Evolutionary conservation across 176 grass and related monocot species (phyloP), one percentile per base, ranked within the genome.

Genomic region (Typha latifolia): DNA sequence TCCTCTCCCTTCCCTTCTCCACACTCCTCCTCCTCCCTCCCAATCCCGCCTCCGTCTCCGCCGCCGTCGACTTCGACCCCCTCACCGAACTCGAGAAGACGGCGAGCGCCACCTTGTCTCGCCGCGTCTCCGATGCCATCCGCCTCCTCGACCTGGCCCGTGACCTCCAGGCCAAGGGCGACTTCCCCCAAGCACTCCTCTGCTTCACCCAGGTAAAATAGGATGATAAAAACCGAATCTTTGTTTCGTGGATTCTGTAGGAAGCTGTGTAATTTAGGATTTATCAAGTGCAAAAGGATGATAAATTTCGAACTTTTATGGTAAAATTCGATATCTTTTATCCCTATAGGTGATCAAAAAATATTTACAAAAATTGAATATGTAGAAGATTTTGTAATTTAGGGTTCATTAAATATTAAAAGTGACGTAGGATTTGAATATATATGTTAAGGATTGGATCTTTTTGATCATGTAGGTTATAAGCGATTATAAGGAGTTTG

Each of bases 81-180:
- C 61, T 89, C 32, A 82, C 88, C 34, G 66, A 77, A 12, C 69
- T 64, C 26, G 85, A 97, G 56, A 75, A 64, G 26, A 43, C 62
- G 26, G 81, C 80, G 12, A 97, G 93, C 79, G 80, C 48, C 5
- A 22, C 70, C 11, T 15, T 91, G 56, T 84, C 85, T 47, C 67
- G 63, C 69, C 85, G 88, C 72, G 72, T 97, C 50, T 72, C 73
- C 0, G 82, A 92, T 68, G 93, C 88, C 3, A 77, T 87, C 11
- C 57, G 61, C 4, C 84, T 95, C 14, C 86, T 89, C 18, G 83
- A 89, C 74, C 75, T 50, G 2, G 90, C 82, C 32, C 85, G 80
- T 9, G 83, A 89, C 10, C 77, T 96, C 62, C 93, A 96, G 85
- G 85, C 93, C n/a, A 82, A 85, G 61, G 93, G 88, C 18, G 88